Conservation (phyloP, 441 rosid species). For the Theobroma grandiflorum region DNA sequence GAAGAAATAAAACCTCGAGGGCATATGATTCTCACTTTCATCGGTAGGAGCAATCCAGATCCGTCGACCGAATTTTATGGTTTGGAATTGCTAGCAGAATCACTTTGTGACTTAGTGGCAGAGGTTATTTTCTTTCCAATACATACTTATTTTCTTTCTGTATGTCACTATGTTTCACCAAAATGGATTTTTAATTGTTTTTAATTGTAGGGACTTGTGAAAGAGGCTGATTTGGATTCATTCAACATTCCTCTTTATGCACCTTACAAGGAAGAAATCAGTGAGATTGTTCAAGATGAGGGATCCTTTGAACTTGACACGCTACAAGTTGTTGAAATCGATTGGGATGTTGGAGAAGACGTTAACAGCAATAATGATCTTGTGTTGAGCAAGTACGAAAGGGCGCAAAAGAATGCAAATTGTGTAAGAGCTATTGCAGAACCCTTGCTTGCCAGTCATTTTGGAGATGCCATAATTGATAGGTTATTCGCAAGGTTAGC, state of each 20-base stretch:
- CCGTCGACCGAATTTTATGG: not conserved
- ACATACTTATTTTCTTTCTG: no score
- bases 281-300: constrained; percentile 32
- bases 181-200: no score
- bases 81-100: not conserved
- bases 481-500: constrained; percentile 18
- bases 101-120: not conserved
- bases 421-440: not conserved
- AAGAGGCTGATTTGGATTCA: constrained; percentile 37
- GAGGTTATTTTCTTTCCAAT: not conserved
- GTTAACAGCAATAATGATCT: not conserved
- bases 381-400: not conserved
- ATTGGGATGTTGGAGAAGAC: not conserved
- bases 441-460: constrained; percentile 11
- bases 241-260: constrained; percentile 47
- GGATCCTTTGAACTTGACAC: constrained; percentile 46
- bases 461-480: constrained; percentile 4
- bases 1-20: constrained; percentile 27
- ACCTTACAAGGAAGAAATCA: constrained; percentile 42
- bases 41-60: not conserved
- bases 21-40: not conserved
- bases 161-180: no score
- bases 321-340: constrained; percentile 18
- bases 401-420: not conserved
- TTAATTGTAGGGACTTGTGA: constrained; percentile 42